These are phyloP conservation scores for Chalaropsis thielavioides DNA, from an alignment of 2,329 filamentous ascomycete genomes.

Conservation along the genomic window DNA sequence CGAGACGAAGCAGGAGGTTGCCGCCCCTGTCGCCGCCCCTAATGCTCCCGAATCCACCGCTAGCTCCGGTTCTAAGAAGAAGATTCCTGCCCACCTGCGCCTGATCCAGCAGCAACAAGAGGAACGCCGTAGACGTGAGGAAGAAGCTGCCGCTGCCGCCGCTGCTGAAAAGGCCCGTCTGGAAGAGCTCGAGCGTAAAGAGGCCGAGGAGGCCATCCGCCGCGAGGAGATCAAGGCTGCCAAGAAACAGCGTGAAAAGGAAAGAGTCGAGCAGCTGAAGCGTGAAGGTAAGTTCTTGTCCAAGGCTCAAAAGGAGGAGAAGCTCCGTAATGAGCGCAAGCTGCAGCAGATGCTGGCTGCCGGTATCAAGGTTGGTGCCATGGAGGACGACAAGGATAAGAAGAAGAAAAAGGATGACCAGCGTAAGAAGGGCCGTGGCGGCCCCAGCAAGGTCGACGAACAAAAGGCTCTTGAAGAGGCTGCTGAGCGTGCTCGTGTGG, in stretches of 20 bases:
- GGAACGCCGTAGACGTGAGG: constrained; percentile 49
- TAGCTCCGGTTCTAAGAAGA: constrained; percentile 53
- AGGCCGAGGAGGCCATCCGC: constrained; percentile 52
- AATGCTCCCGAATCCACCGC: constrained; percentile 24
- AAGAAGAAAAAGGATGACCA: constrained; percentile 69
- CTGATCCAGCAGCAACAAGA: constrained; percentile 73
- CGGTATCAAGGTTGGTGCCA: constrained; percentile 55
- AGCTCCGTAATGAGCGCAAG: constrained; percentile 63
- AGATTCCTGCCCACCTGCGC: constrained; percentile 60
- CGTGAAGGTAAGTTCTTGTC: constrained; percentile 77
- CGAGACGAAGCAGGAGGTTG: constrained; percentile 23
- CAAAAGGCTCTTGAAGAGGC: constrained; percentile 66
- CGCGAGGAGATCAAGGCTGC: constrained; percentile 58
- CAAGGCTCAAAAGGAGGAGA: constrained; percentile 72
- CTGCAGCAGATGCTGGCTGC: constrained; percentile 74
- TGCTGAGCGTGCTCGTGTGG: constrained; percentile 51
- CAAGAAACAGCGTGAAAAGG: constrained; percentile 78
- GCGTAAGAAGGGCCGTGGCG: constrained; percentile 57
- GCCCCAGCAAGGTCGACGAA: constrained; percentile 41
- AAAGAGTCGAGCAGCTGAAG: constrained; percentile 74
- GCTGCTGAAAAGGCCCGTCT: constrained; percentile 51
- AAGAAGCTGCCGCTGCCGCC: constrained; percentile 42
- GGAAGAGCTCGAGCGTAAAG: constrained; percentile 49
- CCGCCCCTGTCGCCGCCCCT: constrained; percentile 44
- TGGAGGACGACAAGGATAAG: constrained; percentile 30